Evolutionary conservation across 1,139 yeast species (phyloP), one percentile per base, ranked within the genome.

Genomic region (Suhomyces bribrorum): DNA sequence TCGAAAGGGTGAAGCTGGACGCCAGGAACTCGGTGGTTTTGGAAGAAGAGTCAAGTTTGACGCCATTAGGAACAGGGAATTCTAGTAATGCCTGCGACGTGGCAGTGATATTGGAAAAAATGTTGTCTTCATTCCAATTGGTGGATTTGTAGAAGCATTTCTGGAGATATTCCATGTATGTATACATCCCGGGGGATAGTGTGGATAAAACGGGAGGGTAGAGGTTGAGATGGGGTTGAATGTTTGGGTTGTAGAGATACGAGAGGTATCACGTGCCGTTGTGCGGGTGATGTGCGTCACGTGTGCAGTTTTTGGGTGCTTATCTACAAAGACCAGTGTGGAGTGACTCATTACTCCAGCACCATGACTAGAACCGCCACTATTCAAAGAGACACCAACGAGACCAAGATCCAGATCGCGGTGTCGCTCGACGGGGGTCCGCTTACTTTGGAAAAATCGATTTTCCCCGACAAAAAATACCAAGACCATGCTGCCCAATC

Each of bases 341-440:
- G n/a, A n/a, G n/a, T 35, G 38, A 31, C 17, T 35, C 38, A 35
- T 25, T 20, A 17, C 22, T 20, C 23, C 20, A 26, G n/a, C 31
- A 43, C 15, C 15, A 45, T 39, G 47, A 29, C 40, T 20, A 37
- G 64, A 45, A 41, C 66, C 20, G 86, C 95, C 3, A 66, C 76
- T 27, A 66, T 88, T 12, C 71, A 69, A 37, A 73, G 98, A 57
- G 71, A 76, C 46, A 92, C 98, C 31, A 92, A 92, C 69, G 98
- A 92, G 62, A 92, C 98, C 9, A 86, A 83, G 57, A 88, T 92
- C 53, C 95, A 88, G 62, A 81, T 92, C 22, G 90, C 94, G 6
- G 60, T 92, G 33, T 79, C 86, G 26, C 68, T 92, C 34, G 94
- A 86, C 56, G 98, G 97, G 33, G 98, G 97, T 3, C 66, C 62